phyloP scores from a whole-genome alignment of 768 basidiomycete genomes.

The Boletales sp. region DNA sequence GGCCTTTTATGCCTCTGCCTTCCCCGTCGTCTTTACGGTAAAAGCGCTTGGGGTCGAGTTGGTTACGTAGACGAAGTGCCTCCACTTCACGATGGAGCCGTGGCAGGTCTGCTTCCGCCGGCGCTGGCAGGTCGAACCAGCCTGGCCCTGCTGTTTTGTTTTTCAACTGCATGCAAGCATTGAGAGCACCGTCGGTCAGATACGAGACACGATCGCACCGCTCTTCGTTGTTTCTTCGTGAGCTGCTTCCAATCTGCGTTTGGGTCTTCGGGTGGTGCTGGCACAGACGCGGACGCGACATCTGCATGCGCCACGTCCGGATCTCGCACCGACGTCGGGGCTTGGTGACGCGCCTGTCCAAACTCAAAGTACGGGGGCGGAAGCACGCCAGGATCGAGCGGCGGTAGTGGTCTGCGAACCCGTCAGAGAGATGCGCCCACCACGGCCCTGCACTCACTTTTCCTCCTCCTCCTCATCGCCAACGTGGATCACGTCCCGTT shows the following conservation, averaged over 20 bases:
- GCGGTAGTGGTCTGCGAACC: slow-evolving; percentile 51
- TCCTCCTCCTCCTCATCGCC: slow-evolving; percentile 34
- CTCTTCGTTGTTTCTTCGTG: slow-evolving; percentile 71
- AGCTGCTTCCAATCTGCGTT: slow-evolving; percentile 62
- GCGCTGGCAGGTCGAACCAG: slow-evolving; percentile 90
- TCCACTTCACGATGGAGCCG: slow-evolving; percentile 82
- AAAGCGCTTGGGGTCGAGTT: slow-evolving; percentile 90
- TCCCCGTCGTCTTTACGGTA: slow-evolving; percentile 86
- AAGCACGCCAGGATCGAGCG: slow-evolving; percentile 61
- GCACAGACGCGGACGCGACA: slow-evolving; percentile 49
- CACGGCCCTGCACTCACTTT: slow-evolving; percentile 9
- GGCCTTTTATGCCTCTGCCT: slow-evolving; percentile 76
- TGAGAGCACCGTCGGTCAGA: background rate
- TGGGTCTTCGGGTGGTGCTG: slow-evolving; percentile 61
- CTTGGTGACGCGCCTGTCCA: slow-evolving; percentile 39
- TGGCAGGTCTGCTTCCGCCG: slow-evolving; percentile 74
- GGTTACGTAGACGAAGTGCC: slow-evolving; percentile 79
- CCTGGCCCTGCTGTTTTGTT: slow-evolving; percentile 70
- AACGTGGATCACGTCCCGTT: slow-evolving; percentile 54
- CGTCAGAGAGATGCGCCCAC: background rate
- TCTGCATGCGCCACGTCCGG: slow-evolving; percentile 56
- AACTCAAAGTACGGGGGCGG: slow-evolving; percentile 64
- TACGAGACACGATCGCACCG: slow-evolving; percentile 39
- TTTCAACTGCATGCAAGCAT: slow-evolving; percentile 45
- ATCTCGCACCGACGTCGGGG: slow-evolving; percentile 51